These are phyloP conservation scores for Thinopyrum elongatum DNA, from an alignment of 176 grass and related monocot species.

Conservation along the genomic window DNA sequence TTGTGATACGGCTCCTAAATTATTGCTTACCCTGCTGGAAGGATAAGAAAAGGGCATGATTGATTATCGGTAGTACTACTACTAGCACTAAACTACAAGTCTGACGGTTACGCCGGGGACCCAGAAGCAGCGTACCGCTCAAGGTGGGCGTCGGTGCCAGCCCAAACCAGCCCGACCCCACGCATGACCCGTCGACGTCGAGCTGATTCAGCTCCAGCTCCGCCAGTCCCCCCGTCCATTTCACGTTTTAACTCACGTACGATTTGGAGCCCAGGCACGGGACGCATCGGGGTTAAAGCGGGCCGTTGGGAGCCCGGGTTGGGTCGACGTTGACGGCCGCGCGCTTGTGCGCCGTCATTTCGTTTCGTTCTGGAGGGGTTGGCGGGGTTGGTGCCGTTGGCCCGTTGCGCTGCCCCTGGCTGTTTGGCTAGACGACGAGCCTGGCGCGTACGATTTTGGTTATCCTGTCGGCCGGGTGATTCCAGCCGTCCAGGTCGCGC, in stretches of 20 bases:
- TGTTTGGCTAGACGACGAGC: neutral
- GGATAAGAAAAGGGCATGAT: neutral
- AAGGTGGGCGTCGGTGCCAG: neutral
- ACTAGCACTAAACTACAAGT: too few relatives aligned
- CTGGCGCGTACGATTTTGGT: neutral
- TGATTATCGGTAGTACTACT: too few relatives aligned
- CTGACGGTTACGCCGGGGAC: too few relatives aligned
- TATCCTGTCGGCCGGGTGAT: neutral
- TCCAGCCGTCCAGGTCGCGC: neutral
- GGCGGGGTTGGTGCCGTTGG: neutral
- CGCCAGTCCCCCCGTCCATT: neutral
- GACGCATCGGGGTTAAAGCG: neutral
- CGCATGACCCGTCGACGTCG: neutral
- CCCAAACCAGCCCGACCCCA: neutral
- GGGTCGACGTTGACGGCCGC: neutral
- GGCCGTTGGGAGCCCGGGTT: neutral
- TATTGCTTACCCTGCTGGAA: neutral
- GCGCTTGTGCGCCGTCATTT: neutral
- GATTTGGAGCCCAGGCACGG: neutral
- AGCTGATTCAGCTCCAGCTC: constrained; percentile 19
- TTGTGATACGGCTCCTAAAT: neutral
- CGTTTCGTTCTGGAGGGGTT: neutral
- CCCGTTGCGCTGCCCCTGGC: neutral
- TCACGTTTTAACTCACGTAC: neutral
- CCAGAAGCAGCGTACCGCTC: neutral